Percentiles rank a stretch among this genome's conserved stretches.
Evolutionary conservation across 805 yeast species (phyloP).

Genomic region (Barnettozyma californica): DNA sequence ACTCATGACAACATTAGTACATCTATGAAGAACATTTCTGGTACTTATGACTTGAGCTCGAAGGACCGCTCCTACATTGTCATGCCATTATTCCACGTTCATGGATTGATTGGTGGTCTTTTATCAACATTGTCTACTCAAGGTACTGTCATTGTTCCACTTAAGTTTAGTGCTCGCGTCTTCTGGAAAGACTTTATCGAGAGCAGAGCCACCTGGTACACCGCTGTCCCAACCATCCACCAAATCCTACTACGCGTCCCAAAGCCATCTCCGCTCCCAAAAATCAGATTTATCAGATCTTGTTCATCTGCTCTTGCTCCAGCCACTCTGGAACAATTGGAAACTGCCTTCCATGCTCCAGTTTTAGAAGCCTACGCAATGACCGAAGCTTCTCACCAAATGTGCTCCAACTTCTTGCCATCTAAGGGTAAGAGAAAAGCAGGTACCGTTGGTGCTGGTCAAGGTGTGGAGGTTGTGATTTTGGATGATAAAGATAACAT

Average conservation of each 20-base stretch:
- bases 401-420: conserved; percentile 66
- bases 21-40: conserved; percentile 52
- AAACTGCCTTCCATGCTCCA: conserved; percentile 54
- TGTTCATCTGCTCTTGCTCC: conserved; percentile 73
- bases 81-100: conserved; percentile 78
- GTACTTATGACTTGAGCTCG: conserved; percentile 47
- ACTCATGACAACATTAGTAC: conserved; percentile 58
- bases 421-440: conserved; percentile 61
- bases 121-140: conserved; percentile 55
- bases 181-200: conserved; percentile 56
- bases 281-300: conserved; percentile 62
- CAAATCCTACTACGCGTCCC: conserved; percentile 52
- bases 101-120: conserved; percentile 64
- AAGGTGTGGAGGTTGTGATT: conserved; percentile 59
- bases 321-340: conserved; percentile 52
- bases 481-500: conserved; percentile 45
- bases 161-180: conserved; percentile 50
- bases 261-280: conserved; percentile 45
- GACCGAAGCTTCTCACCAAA: conserved; percentile 81
- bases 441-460: conserved; percentile 71
- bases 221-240: conserved; percentile 76
- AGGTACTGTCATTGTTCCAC: conserved; percentile 60
- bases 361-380: conserved; percentile 75
- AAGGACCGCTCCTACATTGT: conserved; percentile 56
- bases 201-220: conserved; percentile 60